Evolutionary conservation across 352 stramenopile genomes (phyloP).

Genomic region (Phytophthora pinifolia): DNA sequence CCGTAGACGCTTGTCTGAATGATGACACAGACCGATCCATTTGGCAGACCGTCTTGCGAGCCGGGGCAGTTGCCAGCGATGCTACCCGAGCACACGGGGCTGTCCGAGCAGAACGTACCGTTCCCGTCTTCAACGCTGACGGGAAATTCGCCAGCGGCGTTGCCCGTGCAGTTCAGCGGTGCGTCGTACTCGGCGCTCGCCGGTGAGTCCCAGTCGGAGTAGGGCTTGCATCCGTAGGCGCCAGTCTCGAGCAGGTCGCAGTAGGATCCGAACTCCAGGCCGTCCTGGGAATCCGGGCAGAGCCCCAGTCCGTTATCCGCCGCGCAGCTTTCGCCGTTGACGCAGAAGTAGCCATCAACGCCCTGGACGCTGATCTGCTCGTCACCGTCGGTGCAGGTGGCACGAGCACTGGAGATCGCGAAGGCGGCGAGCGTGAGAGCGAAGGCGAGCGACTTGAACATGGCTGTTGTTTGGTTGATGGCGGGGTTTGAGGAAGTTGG

Average conservation of each 20-base stretch:
- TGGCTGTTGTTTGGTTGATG: background rate
- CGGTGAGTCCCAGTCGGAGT: conserved; percentile 3
- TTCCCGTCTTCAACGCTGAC: conserved; percentile 14
- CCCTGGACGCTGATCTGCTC: conserved; percentile 29
- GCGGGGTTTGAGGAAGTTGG: background rate
- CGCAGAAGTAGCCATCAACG: conserved; percentile 21
- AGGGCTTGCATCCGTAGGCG: conserved; percentile 26
- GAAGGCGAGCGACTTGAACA: no score
- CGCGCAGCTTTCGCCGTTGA: conserved; percentile 17
- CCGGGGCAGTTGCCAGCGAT: conserved; percentile 16
- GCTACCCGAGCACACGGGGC: conserved; percentile 16
- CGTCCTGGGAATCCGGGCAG: conserved; percentile 15
- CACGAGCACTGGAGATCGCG: background rate
- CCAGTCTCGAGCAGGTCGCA: conserved; percentile 27
- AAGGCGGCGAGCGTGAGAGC: no score
- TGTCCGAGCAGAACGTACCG: conserved; percentile 12
- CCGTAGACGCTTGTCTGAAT: conserved; percentile 29
- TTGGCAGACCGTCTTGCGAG: conserved; percentile 8
- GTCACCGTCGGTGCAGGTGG: conserved; percentile 13
- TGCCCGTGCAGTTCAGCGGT: conserved; percentile 20
- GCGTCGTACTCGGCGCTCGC: conserved; percentile 15
- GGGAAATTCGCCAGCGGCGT: conserved; percentile 14
- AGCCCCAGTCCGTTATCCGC: conserved; percentile 7
- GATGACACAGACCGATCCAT: conserved; percentile 21
- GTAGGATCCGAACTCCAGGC: conserved; percentile 26